A percentile compares a stretch with the other conserved stretches of the same genome.
Conservation (phyloP, 2,329 filamentous ascomycete genomes). For the Paraconiothyrium brasiliense region DNA sequence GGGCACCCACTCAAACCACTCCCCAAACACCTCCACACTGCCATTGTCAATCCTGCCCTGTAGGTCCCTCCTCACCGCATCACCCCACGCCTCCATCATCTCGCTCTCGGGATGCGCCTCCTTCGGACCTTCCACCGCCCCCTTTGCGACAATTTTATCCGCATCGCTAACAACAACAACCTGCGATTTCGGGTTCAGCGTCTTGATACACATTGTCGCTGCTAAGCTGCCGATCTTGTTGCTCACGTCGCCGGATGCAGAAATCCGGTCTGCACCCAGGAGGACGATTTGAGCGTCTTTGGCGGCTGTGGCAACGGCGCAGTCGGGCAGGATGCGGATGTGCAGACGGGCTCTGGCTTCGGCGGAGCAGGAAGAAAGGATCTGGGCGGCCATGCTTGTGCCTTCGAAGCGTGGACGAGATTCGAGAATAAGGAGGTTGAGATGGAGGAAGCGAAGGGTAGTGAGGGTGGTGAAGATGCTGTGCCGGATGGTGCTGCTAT, state of each 20-base stretch:
- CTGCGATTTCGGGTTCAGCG: slow-evolving; percentile 57
- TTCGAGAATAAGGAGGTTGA: slow-evolving; percentile 71
- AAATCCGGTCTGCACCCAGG: slow-evolving; percentile 72
- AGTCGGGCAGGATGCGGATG: slow-evolving; percentile 67
- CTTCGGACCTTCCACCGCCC: neutral
- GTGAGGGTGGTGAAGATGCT: slow-evolving; percentile 57
- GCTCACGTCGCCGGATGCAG: slow-evolving; percentile 65
- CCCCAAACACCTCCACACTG: slow-evolving; percentile 51
- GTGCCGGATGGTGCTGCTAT: slow-evolving; percentile 68
- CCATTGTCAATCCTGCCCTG: slow-evolving; percentile 26
- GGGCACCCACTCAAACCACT: slow-evolving; percentile 47
- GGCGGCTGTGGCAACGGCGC: slow-evolving; percentile 65
- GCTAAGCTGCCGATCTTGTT: slow-evolving; percentile 74
- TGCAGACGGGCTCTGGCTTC: slow-evolving; percentile 37
- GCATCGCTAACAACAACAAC: slow-evolving; percentile 67
- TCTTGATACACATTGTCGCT: slow-evolving; percentile 64
- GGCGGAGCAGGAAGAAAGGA: slow-evolving; percentile 37
- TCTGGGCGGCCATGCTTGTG: slow-evolving; percentile 61
- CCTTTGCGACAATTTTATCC: slow-evolving; percentile 65
- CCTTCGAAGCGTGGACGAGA: slow-evolving; percentile 74
- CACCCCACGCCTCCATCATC: slow-evolving; percentile 59
- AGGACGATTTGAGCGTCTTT: slow-evolving; percentile 65
- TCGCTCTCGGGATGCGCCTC: slow-evolving; percentile 60
- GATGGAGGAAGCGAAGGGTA: slow-evolving; percentile 40
- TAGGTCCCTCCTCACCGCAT: slow-evolving; percentile 19